phyloP scores from a whole-genome alignment of 768 basidiomycete genomes.

The Cyclocybe cylindracea region DNA sequence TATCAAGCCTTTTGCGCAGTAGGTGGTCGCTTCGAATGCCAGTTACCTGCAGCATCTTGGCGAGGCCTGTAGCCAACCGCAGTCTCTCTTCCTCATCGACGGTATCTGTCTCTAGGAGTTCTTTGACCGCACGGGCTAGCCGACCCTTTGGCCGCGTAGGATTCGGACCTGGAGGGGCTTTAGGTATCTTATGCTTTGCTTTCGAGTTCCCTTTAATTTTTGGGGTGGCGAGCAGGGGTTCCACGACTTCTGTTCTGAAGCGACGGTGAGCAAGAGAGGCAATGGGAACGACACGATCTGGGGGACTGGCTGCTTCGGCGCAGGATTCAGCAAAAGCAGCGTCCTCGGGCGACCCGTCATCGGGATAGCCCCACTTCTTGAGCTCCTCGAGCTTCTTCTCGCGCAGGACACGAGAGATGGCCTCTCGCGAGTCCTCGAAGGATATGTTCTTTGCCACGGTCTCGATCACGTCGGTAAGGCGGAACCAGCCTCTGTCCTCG shows the following conservation, averaged over 20 bases:
- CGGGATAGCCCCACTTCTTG: slow-evolving; percentile 69
- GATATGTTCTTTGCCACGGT: slow-evolving; percentile 54
- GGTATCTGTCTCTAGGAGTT: slow-evolving; percentile 56
- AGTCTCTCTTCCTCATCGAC: slow-evolving; percentile 47
- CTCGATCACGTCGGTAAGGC: slow-evolving; percentile 64
- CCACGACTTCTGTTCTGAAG: slow-evolving; percentile 73
- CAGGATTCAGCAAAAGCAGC: slow-evolving; percentile 63
- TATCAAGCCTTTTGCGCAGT: slow-evolving; percentile 70
- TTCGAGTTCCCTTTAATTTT: slow-evolving; percentile 60
- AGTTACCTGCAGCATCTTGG: slow-evolving; percentile 46
- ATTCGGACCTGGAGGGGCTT: slow-evolving; percentile 34
- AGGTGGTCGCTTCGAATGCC: slow-evolving; percentile 67
- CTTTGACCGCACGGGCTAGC: slow-evolving; percentile 67
- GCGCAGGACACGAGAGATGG: slow-evolving; percentile 55
- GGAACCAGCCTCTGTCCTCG: slow-evolving; percentile 79
- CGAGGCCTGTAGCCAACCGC: slow-evolving; percentile 50
- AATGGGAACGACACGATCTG: slow-evolving; percentile 67
- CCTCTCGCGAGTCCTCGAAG: slow-evolving; percentile 57
- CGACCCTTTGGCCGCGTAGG: slow-evolving; percentile 62
- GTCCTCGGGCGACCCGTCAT: slow-evolving; percentile 47
- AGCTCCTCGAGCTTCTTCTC: slow-evolving; percentile 65
- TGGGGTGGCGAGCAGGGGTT: slow-evolving; percentile 68
- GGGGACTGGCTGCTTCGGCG: slow-evolving; percentile 72
- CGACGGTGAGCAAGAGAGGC: slow-evolving; percentile 66
- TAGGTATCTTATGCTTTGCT: slow-evolving; percentile 50